Conservation (phyloP, 805 yeast species). For the Zygosaccharomyces siamensis region DNA sequence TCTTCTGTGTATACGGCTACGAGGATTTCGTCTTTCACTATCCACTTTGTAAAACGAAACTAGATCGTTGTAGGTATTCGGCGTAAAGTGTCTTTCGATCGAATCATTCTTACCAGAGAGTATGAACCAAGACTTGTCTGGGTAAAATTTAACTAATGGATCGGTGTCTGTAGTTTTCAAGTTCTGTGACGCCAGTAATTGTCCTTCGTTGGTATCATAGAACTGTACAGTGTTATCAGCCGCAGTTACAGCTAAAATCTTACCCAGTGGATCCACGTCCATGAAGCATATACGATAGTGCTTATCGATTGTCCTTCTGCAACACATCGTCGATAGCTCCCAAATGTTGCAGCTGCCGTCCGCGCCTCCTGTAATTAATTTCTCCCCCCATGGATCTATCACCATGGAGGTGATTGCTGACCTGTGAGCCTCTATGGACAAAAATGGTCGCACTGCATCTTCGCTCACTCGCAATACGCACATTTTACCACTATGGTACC, state of each 20-base stretch:
- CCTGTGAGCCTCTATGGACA: constrained; percentile 40
- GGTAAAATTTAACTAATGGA: constrained; percentile 22
- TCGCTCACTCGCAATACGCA: constrained; percentile 19
- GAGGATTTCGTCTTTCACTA: constrained; percentile 5
- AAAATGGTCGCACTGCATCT: constrained; percentile 14
- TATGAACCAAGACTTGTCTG: constrained; percentile 25
- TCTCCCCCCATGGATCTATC: constrained; percentile 50
- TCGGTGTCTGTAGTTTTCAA: constrained; percentile 11
- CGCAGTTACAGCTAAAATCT: constrained; percentile 21
- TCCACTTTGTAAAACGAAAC: constrained; percentile 18
- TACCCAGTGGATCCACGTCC: constrained; percentile 26
- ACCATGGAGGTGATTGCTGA: constrained; percentile 45
- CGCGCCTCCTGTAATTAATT: constrained; percentile 46
- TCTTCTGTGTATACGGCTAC: constrained; percentile 3
- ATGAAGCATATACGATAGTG: constrained; percentile 19
- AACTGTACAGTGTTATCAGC: constrained; percentile 19
- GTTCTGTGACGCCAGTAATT: constrained; percentile 5
- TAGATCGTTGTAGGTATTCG: constrained; percentile 10
- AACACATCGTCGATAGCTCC: constrained; percentile 21
- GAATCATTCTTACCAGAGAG: constrained; percentile 20
- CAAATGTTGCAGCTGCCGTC: constrained; percentile 30
- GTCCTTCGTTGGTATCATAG: constrained; percentile 16
- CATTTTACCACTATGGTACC: constrained; percentile 46
- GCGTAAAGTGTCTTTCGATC: constrained; percentile 14
- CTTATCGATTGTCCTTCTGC: constrained; percentile 15